A percentile compares a stretch with the other conserved stretches of the same genome.
Conservation (phyloP, 2,329 filamentous ascomycete species). For the Cladophialophora carrionii region DNA sequence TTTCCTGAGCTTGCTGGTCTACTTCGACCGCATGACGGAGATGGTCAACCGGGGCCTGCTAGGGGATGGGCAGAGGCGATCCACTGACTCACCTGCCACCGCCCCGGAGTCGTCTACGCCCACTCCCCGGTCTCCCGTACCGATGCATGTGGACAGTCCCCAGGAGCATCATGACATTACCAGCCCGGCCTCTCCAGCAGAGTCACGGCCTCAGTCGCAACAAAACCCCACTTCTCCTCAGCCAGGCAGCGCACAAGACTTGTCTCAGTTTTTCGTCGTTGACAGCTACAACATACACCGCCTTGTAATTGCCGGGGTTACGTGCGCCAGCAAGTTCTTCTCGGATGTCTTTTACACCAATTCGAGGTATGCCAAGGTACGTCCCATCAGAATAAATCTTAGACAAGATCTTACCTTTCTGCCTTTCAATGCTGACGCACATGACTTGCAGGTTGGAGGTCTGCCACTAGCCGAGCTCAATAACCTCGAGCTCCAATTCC, state of each 20-base stretch:
- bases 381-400: neutral
- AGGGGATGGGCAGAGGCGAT: slow-evolving; percentile 56
- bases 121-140: slow-evolving; percentile 28
- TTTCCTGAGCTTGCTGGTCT: slow-evolving; percentile 90
- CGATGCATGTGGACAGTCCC: slow-evolving; percentile 33
- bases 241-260: slow-evolving; percentile 20
- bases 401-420: neutral
- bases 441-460: slow-evolving; percentile 74
- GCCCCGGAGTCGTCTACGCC: slow-evolving; percentile 33
- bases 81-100: slow-evolving; percentile 31
- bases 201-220: slow-evolving; percentile 5
- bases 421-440: slow-evolving; percentile 30
- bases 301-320: slow-evolving; percentile 93
- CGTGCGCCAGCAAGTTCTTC: slow-evolving; percentile 99
- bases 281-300: slow-evolving; percentile 99
- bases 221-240: slow-evolving; percentile 15
- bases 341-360: slow-evolving; percentile 99
- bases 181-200: slow-evolving; percentile 10
- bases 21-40: slow-evolving; percentile 99
- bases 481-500: slow-evolving; percentile 92
- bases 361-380: slow-evolving; percentile 96
- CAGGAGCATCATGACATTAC: slow-evolving; percentile 32
- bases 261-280: slow-evolving; percentile 81
- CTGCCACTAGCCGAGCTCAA: slow-evolving; percentile 90
- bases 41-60: slow-evolving; percentile 81